These are phyloP conservation scores for Xylaria sp. DNA, from an alignment of 2,329 filamentous ascomycete genomes.

Conservation along the genomic window DNA sequence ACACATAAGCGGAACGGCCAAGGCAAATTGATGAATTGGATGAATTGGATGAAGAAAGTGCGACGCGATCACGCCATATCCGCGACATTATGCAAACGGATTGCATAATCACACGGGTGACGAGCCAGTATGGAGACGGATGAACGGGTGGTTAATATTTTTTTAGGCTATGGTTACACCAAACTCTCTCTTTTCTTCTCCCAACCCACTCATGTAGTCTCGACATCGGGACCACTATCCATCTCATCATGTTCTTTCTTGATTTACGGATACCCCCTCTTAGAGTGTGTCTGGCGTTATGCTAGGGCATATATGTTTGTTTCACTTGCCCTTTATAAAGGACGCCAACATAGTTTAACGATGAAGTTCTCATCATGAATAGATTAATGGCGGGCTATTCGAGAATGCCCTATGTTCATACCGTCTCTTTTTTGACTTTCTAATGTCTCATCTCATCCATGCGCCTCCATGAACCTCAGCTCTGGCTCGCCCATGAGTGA, in stretches of 20 bases:
- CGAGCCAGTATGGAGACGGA: constrained; percentile 17
- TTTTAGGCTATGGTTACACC: constrained; percentile 7
- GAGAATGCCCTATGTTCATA: constrained; percentile 13
- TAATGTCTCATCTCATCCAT: not conserved
- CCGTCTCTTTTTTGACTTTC: not conserved
- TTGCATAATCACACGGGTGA: constrained; percentile 36
- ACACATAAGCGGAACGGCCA: constrained; percentile 6
- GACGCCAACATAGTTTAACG: constrained; percentile 14
- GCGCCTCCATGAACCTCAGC: not conserved
- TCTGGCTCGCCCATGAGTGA: not conserved
- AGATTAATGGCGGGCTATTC: constrained; percentile 22
- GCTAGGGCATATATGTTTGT: constrained; percentile 21
- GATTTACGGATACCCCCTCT: constrained; percentile 37
- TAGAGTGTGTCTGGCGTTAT: constrained; percentile 40
- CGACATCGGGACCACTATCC: constrained; percentile 8
- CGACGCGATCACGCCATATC: constrained; percentile 46
- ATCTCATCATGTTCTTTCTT: constrained; percentile 15
- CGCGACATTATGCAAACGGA: constrained; percentile 45
- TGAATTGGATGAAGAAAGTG: constrained; percentile 25
- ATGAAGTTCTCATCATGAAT: constrained; percentile 24
- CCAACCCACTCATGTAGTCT: constrained; percentile 2
- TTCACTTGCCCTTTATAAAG: constrained; percentile 15
- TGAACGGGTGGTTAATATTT: constrained; percentile 1
- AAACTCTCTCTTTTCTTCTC: not conserved
- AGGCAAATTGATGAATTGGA: constrained; percentile 37